These are phyloP conservation scores for Starmerella asiatica DNA, from an alignment of 805 yeast species.

Conservation along the genomic window DNA sequence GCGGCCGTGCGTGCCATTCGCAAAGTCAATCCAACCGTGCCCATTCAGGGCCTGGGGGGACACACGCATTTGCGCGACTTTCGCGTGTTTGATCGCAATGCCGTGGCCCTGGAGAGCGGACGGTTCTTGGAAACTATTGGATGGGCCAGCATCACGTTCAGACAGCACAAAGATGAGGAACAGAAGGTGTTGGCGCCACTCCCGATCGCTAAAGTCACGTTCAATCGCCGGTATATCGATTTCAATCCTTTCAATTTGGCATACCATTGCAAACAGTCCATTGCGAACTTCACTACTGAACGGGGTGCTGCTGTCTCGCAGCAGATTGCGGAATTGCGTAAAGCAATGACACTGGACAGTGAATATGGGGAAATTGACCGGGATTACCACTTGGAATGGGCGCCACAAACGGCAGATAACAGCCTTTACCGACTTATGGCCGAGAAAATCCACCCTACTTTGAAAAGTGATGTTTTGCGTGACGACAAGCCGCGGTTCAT, in stretches of 20 bases:
- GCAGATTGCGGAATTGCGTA: conserved; percentile 34
- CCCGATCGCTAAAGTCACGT: too few relatives aligned
- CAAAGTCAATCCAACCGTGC: conserved; percentile 40
- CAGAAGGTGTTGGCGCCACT: too few relatives aligned
- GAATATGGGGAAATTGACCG: conserved; percentile 51
- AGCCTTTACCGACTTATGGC: conserved; percentile 51
- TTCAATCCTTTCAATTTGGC: conserved; percentile 61
- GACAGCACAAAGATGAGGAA: conserved; percentile 11
- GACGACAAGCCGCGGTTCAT: conserved; percentile 37
- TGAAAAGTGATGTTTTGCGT: conserved; percentile 20
- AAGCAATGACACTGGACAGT: conserved; percentile 39
- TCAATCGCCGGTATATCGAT: conserved; percentile 63
- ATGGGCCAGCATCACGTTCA: conserved; percentile 46
- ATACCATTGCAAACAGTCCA: conserved; percentile 37
- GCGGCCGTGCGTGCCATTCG: conserved; percentile 41
- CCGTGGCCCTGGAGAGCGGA: conserved; percentile 69
- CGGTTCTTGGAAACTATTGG: conserved; percentile 94
- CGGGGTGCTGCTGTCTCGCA: conserved; percentile 40
- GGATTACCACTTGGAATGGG: conserved; percentile 53
- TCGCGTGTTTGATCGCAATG: conserved; percentile 45
- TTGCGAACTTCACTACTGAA: conserved; percentile 37
- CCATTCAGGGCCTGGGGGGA: conserved; percentile 87
- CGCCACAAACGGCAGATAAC: conserved; percentile 45
- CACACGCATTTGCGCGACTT: conserved; percentile 88
- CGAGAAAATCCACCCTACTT: conserved; percentile 38